phyloP scores from a whole-genome alignment of 805 yeast species.

The Kodamaea jinghongensis region DNA sequence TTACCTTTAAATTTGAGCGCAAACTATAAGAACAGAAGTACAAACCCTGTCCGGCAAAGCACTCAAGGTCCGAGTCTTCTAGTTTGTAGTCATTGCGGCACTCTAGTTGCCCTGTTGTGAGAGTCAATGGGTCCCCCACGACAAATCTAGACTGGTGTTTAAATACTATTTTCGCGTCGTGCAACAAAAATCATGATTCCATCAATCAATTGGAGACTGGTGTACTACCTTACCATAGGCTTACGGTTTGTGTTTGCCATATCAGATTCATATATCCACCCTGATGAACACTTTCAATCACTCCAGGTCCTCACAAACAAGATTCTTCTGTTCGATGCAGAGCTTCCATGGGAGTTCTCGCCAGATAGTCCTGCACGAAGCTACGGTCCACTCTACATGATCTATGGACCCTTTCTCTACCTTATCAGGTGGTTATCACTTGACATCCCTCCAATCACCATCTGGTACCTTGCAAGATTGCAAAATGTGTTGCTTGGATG shows the following conservation, averaged over 20 bases:
- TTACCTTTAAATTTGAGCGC: too few relatives aligned
- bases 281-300: constrained; percentile 96
- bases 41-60: too few relatives aligned
- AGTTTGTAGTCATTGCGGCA: too few relatives aligned
- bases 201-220: constrained; percentile 44
- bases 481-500: constrained; percentile 41
- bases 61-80: too few relatives aligned
- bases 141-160: too few relatives aligned
- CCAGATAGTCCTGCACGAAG: constrained; percentile 63
- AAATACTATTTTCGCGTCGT: too few relatives aligned
- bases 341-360: constrained; percentile 82
- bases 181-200: constrained; percentile 3
- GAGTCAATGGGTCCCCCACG: too few relatives aligned
- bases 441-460: constrained; percentile 43
- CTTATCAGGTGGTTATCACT: constrained; percentile 30
- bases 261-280: constrained; percentile 86
- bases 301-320: constrained; percentile 63
- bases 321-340: constrained; percentile 43
- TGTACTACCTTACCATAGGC: constrained; percentile 44
- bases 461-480: constrained; percentile 55
- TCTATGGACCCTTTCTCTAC: constrained; percentile 65
- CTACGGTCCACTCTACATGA: constrained; percentile 59
- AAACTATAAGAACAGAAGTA: too few relatives aligned
- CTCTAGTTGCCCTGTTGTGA: too few relatives aligned
- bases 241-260: constrained; percentile 56